Conservation (phyloP, 208 protist genomes). For the Leishmania arabica region DNA sequence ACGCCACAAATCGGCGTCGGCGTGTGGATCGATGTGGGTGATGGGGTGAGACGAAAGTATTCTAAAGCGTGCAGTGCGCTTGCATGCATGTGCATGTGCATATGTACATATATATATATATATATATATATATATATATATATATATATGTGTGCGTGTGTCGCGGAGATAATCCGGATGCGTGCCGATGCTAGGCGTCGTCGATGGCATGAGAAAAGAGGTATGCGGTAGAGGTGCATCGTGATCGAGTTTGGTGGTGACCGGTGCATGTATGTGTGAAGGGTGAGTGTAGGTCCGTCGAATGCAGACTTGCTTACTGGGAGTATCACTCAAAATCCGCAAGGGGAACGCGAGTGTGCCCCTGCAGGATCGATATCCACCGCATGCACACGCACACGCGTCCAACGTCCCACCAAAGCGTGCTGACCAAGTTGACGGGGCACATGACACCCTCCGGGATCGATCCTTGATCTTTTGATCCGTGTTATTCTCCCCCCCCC, state of each 20-base stretch:
- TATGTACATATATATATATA: neutral
- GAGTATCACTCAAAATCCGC: neutral
- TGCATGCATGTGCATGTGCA: conserved; percentile 1
- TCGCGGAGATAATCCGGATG: neutral
- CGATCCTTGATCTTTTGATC: neutral
- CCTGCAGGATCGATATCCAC: neutral
- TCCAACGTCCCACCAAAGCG: neutral
- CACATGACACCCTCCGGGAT: neutral
- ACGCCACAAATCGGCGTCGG: too few relatives aligned
- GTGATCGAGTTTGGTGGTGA: neutral
- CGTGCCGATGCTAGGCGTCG: neutral
- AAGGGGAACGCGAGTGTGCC: neutral
- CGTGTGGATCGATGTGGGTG: neutral
- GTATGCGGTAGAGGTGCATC: neutral
- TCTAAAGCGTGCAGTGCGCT: neutral
- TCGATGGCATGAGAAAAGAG: neutral
- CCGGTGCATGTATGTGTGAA: neutral
- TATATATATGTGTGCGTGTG: neutral
- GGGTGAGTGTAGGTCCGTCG: neutral
- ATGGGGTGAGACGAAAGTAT: neutral
- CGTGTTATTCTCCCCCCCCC: neutral
- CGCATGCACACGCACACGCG: neutral
- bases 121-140: neutral
- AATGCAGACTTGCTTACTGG: neutral
- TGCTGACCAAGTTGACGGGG: neutral